Evolutionary conservation across 257 asterid genomes (phyloP).

Genomic region (Solanum appendiculatum): DNA sequence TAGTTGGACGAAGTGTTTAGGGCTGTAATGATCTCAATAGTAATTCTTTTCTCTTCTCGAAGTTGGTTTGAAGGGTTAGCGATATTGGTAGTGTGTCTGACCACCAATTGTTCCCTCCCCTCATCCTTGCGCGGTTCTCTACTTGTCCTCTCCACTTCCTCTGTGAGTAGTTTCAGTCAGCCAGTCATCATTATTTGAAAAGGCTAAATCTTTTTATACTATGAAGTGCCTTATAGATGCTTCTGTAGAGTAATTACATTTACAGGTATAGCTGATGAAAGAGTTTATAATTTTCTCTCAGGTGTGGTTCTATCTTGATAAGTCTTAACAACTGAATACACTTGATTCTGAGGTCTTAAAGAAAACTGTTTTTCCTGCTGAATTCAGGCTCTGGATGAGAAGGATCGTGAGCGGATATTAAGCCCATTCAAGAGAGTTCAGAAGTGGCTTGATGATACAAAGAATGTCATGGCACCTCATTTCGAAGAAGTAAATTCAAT

Average conservation of each 20-base stretch:
- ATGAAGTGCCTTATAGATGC: neutral
- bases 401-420: slow-evolving; percentile 46
- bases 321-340: neutral
- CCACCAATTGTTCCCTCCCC: too few species aligned
- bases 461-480: slow-evolving; percentile 49
- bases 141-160: too few species aligned
- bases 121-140: too few species aligned
- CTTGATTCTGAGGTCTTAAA: neutral
- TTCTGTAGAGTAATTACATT: neutral
- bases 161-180: neutral
- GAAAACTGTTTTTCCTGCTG: neutral
- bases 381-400: slow-evolving; percentile 41
- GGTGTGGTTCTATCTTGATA: neutral
- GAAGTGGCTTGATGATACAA: slow-evolving; percentile 54
- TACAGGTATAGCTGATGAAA: neutral
- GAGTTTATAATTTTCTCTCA: neutral
- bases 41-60: too few species aligned
- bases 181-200: neutral
- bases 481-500: slow-evolving; percentile 50
- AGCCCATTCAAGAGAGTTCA: slow-evolving; percentile 41
- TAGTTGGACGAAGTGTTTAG: too few species aligned
- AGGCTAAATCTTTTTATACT: neutral
- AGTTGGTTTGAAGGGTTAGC: too few species aligned
- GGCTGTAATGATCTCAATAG: too few species aligned
- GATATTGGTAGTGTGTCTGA: too few species aligned